Base-by-base conservation (phyloP, 2,329 filamentous ascomycete species). In the Eutypa lata region DNA sequence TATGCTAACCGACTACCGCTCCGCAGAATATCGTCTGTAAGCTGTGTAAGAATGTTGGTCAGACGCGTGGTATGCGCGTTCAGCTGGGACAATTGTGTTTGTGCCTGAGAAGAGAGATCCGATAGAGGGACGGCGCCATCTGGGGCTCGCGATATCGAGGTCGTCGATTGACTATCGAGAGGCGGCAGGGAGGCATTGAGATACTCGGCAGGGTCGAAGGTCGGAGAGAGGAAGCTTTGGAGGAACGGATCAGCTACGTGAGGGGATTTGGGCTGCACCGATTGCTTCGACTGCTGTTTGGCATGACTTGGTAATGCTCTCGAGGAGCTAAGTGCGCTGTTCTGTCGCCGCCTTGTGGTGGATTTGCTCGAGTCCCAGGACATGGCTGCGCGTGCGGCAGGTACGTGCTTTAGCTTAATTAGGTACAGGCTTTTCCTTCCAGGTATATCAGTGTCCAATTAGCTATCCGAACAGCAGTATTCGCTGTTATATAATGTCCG, bases 1-100 rank as follows among this genome's bases (percentile, higher is more conserved):
- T 99, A 99, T 19, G 92, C 91, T 53, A 99, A 76, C 3, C 93
- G 82, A 58, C 90, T 91, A 24, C 92, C 90, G 64, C 90, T 92
- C 53, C 94, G 84, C 56, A 99, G 73, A 57, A 99, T 97, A 61
- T 97, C 94, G 70, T 99, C 93, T 11, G 94, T 97, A 54, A 97
- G 77, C 65, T 93, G 87, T 31, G 91, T 96, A 53, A 99, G 79
- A 45, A 86, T 89, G 50, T 81, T 85, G 14, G 91, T 91, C 7
- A 97, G 76, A 45, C 91, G 83, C 18, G 90, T 88, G 2, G 91
- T 96, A 68, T 97, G 91, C 8, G 90, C 88, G 66, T 90, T 95
- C 64, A 97, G 83, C 65, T 93, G 89, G 1, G 91, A 90, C 46
- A 97, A 79, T n/a, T 95, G 79, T 3, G 86, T 80, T 71, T 97